Conservation (phyloP, 148 eudicot species). For the Silene conica region DNA sequence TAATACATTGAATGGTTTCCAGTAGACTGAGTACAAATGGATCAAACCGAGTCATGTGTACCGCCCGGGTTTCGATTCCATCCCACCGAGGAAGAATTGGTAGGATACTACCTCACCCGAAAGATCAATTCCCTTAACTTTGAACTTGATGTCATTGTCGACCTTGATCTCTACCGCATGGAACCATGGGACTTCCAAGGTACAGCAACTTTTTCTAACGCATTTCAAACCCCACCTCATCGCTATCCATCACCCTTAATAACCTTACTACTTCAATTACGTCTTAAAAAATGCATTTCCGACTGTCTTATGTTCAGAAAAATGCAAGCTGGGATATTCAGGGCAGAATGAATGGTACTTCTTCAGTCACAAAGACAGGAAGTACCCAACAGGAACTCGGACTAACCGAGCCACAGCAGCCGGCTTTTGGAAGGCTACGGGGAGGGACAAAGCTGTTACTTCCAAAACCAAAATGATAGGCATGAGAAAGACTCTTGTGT, state of each 20-base stretch:
- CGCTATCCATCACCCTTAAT: too few relatives aligned
- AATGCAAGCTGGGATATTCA: conserved; percentile 60
- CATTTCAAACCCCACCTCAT: too few relatives aligned
- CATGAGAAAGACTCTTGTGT: conserved; percentile 91
- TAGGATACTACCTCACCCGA: conserved; percentile 68
- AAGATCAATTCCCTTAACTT: conserved; percentile 63
- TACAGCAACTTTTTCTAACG: conserved; percentile 7
- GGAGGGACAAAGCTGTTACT: conserved; percentile 84
- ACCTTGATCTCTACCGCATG: conserved; percentile 76
- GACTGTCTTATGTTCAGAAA: conserved; percentile 35
- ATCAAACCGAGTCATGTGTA: conserved; percentile 54
- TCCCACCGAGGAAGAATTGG: conserved; percentile 92
- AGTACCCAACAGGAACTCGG: conserved; percentile 84
- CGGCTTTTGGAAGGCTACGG: conserved; percentile 97
- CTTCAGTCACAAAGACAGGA: conserved; percentile 93
- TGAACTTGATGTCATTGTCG: conserved; percentile 71
- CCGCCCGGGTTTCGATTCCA: conserved; percentile 95
- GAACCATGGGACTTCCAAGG: conserved; percentile 98
- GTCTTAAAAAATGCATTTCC: conserved; percentile 1
- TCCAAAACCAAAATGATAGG: conserved; percentile 70
- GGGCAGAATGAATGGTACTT: conserved; percentile 91
- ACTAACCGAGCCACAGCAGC: conserved; percentile 78
- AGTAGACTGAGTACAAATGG: conserved; percentile 31
- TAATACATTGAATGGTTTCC: neutral
- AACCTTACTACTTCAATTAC: neutral